Percentiles rank a stretch among this genome's conserved stretches.
phyloP scores from a whole-genome alignment of 805 yeast species.

The Cyberlindnera mrakii region DNA sequence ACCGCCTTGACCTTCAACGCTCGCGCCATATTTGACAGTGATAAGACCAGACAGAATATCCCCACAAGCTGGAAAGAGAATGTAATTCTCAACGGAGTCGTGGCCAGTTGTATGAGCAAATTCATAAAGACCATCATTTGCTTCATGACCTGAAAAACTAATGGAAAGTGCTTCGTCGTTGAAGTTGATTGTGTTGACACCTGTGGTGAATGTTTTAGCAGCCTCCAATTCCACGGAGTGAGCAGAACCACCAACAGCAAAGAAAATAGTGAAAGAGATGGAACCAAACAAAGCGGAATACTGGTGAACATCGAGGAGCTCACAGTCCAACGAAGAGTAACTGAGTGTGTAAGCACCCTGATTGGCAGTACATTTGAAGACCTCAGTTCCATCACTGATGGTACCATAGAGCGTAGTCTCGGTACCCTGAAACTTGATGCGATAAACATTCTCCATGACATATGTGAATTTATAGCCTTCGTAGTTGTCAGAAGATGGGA shows the following conservation, averaged over 20 bases:
- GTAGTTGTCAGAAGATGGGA: slow-evolving; percentile 20
- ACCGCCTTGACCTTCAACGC: slow-evolving; percentile 12
- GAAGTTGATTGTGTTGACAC: slow-evolving; percentile 24
- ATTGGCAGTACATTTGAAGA: slow-evolving; percentile 26
- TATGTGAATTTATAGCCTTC: slow-evolving; percentile 19
- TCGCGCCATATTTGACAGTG: slow-evolving; percentile 16
- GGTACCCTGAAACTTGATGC: slow-evolving; percentile 26
- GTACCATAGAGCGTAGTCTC: slow-evolving; percentile 15
- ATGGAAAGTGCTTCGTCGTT: slow-evolving; percentile 22
- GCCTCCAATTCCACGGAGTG: slow-evolving; percentile 26
- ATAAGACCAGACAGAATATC: slow-evolving; percentile 23
- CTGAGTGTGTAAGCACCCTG: slow-evolving; percentile 29
- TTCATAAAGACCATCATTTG: slow-evolving; percentile 16
- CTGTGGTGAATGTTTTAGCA: slow-evolving; percentile 25
- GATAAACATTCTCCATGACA: slow-evolving; percentile 27
- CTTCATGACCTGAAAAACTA: slow-evolving; percentile 19
- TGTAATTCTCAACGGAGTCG: slow-evolving; percentile 27
- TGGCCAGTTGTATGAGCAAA: slow-evolving; percentile 28
- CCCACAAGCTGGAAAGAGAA: slow-evolving; percentile 28
- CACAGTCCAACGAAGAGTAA: slow-evolving; percentile 27
- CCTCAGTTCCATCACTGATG: slow-evolving; percentile 21
- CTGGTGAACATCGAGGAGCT: slow-evolving; percentile 14
- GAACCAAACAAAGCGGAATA: slow-evolving; percentile 23
- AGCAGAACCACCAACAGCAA: slow-evolving; percentile 30
- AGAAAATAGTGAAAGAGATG: slow-evolving; percentile 25